A percentile compares a stretch with the other conserved stretches of the same genome.
These are phyloP conservation scores for Nakazawaea ernobii DNA, from an alignment of 805 yeast genomes.

Conservation along the genomic window DNA sequence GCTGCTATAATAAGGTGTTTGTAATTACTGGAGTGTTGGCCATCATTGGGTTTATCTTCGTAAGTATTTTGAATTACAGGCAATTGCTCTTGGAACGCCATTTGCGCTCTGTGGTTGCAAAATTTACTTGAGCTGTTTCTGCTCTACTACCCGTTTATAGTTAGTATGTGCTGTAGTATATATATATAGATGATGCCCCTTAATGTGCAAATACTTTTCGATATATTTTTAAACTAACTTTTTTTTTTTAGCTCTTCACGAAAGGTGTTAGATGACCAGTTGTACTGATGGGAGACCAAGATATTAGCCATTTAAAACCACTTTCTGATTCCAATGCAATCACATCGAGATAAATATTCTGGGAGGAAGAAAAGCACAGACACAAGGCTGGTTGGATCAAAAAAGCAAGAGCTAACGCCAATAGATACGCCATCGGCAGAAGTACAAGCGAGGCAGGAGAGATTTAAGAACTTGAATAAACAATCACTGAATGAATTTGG, in stretches of 20 bases:
- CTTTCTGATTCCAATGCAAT: too few relatives aligned
- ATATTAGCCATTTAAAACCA: too few relatives aligned
- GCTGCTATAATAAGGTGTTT: slow-evolving; percentile 36
- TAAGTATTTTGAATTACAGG: slow-evolving; percentile 16
- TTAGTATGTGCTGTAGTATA: not conserved
- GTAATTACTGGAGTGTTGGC: slow-evolving; percentile 28
- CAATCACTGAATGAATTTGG: slow-evolving; percentile 35
- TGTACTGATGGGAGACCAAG: too few relatives aligned
- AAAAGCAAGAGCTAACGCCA: not conserved
- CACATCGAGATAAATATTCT: too few relatives aligned
- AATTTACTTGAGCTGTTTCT: not conserved
- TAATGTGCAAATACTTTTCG: too few relatives aligned
- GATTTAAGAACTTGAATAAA: slow-evolving; percentile 13
- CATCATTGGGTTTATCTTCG: slow-evolving; percentile 20
- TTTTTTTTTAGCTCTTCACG: too few relatives aligned
- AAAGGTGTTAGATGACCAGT: too few relatives aligned
- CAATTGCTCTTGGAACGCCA: not conserved
- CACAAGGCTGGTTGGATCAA: not conserved
- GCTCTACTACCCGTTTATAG: not conserved
- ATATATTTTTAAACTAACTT: too few relatives aligned
- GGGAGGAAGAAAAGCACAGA: too few relatives aligned
- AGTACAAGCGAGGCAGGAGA: slow-evolving; percentile 12
- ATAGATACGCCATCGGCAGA: not conserved
- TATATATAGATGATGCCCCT: too few relatives aligned
- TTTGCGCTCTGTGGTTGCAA: not conserved